These are phyloP conservation scores for Tetracladium setigerum DNA, from an alignment of 495 filamentous ascomycete genomes.

Conservation along the genomic window DNA sequence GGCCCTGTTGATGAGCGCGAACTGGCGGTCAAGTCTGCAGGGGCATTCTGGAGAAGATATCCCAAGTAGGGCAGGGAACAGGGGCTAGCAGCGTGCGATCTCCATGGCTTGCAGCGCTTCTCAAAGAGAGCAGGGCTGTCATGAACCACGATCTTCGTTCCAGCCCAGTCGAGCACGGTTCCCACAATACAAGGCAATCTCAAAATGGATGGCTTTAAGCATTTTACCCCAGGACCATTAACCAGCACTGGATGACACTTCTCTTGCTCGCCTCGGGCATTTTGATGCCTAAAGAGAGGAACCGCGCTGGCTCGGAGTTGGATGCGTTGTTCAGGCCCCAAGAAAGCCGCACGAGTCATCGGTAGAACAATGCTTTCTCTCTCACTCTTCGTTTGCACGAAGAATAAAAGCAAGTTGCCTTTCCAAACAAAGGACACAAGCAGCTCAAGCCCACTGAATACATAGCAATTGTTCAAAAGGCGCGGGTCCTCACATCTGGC, in stretches of 20 bases:
- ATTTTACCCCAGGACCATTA: conserved; percentile 3
- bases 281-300: conserved; percentile 22
- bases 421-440: conserved; percentile 12
- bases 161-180: conserved; percentile 5
- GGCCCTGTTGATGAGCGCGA: conserved; percentile 11
- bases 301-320: too few species aligned
- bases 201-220: too few species aligned
- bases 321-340: conserved; percentile 16
- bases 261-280: too few species aligned
- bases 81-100: conserved; percentile 22
- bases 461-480: conserved; percentile 7
- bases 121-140: conserved; percentile 13
- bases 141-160: conserved; percentile 23
- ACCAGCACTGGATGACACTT: background rate
- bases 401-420: background rate
- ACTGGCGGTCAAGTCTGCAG: conserved; percentile 23
- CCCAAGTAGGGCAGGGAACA: conserved; percentile 14
- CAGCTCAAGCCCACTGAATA: background rate
- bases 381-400: conserved; percentile 20
- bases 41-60: too few species aligned
- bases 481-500: conserved; percentile 16
- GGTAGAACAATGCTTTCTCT: too few species aligned
- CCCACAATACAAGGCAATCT: too few species aligned
- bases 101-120: conserved; percentile 23
- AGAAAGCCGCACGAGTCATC: too few species aligned